phyloP scores from a whole-genome alignment of 73 alveolate genomes.

The Urostyla sp. region DNA sequence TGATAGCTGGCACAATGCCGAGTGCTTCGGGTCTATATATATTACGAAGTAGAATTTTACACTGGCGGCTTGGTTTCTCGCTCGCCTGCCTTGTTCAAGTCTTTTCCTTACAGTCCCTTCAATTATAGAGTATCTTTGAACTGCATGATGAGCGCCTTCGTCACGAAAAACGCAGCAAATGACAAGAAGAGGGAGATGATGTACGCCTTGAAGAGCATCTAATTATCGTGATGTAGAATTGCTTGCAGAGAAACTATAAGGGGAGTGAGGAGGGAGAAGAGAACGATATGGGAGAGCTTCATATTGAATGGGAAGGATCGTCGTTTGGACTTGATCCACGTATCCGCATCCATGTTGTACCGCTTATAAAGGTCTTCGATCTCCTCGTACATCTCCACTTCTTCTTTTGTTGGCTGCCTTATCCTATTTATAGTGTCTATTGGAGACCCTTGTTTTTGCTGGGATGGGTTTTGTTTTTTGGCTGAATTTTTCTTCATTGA shows the following conservation, averaged over 20 bases:
- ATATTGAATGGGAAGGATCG: conserved; percentile 59
- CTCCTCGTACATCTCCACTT: too few relatives aligned
- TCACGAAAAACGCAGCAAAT: neutral
- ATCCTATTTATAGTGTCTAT: too few relatives aligned
- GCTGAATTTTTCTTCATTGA: too few relatives aligned
- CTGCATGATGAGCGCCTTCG: neutral
- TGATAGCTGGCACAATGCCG: conserved; percentile 95
- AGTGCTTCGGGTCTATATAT: conserved; percentile 92
- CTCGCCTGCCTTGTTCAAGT: conserved; percentile 69
- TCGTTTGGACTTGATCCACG: conserved; percentile 42
- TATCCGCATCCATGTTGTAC: conserved; percentile 49
- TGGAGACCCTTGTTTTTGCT: too few relatives aligned
- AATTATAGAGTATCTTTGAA: conserved; percentile 30
- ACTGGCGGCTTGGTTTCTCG: conserved; percentile 63
- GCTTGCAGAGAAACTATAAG: conserved; percentile 15
- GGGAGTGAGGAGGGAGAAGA: conserved; percentile 20
- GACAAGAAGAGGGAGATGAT: conserved; percentile 9
- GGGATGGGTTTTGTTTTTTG: too few relatives aligned
- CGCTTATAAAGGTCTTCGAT: conserved; percentile 16
- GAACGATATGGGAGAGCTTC: neutral
- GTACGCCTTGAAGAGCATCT: neutral
- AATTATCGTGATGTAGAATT: neutral
- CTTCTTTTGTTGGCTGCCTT: too few relatives aligned
- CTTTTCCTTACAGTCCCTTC: conserved; percentile 69
- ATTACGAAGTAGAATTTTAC: neutral